These are phyloP conservation scores for Fusarium temperatum DNA, from an alignment of 2,329 filamentous ascomycete genomes.

Conservation along the genomic window DNA sequence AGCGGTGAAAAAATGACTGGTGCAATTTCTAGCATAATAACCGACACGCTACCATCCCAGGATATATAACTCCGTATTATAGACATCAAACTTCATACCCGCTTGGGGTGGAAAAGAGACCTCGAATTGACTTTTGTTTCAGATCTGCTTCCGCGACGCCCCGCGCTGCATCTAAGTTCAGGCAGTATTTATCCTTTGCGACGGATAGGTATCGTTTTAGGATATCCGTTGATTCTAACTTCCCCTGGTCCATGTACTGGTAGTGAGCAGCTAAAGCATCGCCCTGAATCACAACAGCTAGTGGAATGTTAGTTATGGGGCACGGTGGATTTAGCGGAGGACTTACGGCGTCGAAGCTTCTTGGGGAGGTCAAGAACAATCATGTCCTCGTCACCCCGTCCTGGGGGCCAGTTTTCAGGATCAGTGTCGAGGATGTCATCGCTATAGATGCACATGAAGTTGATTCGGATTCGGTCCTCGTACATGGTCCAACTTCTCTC, in stretches of 20 bases:
- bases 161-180: not conserved
- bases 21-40: not conserved
- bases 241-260: constrained; percentile 22
- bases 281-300: constrained; percentile 27
- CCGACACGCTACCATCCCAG: not conserved
- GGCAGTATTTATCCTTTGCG: constrained; percentile 20
- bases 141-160: not conserved
- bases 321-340: not conserved
- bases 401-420: constrained; percentile 3
- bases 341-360: constrained; percentile 25
- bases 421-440: constrained; percentile 25
- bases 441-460: constrained; percentile 31
- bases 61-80: not conserved
- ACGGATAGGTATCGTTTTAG: constrained; percentile 25
- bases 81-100: not conserved
- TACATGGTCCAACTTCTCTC: constrained; percentile 30
- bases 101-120: not conserved
- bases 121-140: not conserved
- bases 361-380: constrained; percentile 22
- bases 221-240: constrained; percentile 11
- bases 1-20: not conserved
- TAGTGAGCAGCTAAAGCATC: constrained; percentile 27
- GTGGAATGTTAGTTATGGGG: not conserved
- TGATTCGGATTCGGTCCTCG: constrained; percentile 28
- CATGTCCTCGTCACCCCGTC: constrained; percentile 13